These are phyloP conservation scores for Colletotrichum horii DNA, from an alignment of 2,329 filamentous ascomycete species.

Conservation along the genomic window DNA sequence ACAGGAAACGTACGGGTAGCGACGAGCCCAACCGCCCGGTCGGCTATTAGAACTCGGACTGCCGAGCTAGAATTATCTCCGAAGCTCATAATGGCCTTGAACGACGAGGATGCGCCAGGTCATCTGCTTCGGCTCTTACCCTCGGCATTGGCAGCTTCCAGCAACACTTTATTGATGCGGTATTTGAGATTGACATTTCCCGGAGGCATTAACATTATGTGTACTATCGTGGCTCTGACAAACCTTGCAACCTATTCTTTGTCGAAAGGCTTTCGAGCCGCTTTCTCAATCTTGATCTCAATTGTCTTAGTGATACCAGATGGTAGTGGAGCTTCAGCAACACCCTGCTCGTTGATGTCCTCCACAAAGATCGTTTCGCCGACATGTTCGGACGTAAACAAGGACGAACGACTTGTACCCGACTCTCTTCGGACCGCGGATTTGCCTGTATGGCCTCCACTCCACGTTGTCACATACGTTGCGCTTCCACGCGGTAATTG, in stretches of 20 bases:
- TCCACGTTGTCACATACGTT: not conserved
- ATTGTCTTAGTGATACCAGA: not conserved
- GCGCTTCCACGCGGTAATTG: not conserved
- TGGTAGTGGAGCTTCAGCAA: not conserved
- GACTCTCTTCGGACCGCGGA: not conserved
- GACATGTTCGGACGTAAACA: not conserved
- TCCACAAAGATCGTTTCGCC: not conserved
- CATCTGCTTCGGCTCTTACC: too few species aligned
- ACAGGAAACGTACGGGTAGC: too few species aligned
- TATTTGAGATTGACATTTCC: not conserved
- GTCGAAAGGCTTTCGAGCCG: not conserved
- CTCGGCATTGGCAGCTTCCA: too few species aligned
- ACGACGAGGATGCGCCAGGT: too few species aligned
- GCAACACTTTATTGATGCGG: too few species aligned
- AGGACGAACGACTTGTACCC: not conserved
- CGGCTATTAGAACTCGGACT: too few species aligned
- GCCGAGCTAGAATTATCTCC: too few species aligned
- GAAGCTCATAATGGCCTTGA: too few species aligned
- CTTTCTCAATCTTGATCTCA: not conserved
- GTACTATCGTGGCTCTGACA: not conserved
- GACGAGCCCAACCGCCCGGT: too few species aligned
- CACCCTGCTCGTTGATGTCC: not conserved
- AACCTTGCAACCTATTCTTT: not conserved
- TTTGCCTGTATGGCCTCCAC: not conserved
- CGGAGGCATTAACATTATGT: not conserved